phyloP scores from a whole-genome alignment of 306 rosid species.

The Vigna mungo region DNA sequence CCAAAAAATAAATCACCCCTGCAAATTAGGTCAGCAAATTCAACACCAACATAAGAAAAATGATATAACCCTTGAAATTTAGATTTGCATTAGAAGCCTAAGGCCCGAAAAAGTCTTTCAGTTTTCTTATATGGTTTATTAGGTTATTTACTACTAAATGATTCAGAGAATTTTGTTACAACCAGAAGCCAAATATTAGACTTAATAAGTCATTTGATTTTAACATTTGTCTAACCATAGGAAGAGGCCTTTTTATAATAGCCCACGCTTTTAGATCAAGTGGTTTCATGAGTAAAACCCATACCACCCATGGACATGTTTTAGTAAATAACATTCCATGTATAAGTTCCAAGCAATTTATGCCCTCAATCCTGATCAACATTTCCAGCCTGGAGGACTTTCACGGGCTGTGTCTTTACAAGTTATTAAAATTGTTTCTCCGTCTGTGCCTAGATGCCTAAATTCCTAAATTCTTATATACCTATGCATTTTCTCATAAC shows the following conservation, averaged over 20 bases:
- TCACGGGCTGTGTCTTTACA: not conserved
- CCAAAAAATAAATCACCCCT: conserved; percentile 14
- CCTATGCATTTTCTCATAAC: not conserved
- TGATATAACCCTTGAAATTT: conserved; percentile 20
- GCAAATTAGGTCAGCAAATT: conserved; percentile 36
- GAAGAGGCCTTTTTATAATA: not conserved
- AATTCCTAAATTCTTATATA: not conserved
- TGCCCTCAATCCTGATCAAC: not conserved
- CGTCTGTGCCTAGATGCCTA: not conserved
- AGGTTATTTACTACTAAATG: conserved; percentile 1
- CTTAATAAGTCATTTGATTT: not conserved
- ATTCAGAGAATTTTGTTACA: not conserved
- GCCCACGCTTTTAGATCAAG: conserved; percentile 7
- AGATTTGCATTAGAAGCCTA: conserved; percentile 29
- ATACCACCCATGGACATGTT: conserved; percentile 12
- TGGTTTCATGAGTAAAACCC: conserved; percentile 17
- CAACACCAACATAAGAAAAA: conserved; percentile 34
- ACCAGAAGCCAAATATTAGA: not conserved
- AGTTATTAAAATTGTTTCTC: not conserved
- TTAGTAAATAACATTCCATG: not conserved
- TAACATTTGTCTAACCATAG: not conserved
- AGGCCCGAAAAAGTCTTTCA: not conserved
- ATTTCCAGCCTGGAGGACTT: not conserved
- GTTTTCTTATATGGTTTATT: conserved; percentile 18
- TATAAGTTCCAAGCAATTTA: conserved; percentile 1